Conservation (phyloP, 768 basidiomycete genomes). For the Rhodotorula babjevae region DNA sequence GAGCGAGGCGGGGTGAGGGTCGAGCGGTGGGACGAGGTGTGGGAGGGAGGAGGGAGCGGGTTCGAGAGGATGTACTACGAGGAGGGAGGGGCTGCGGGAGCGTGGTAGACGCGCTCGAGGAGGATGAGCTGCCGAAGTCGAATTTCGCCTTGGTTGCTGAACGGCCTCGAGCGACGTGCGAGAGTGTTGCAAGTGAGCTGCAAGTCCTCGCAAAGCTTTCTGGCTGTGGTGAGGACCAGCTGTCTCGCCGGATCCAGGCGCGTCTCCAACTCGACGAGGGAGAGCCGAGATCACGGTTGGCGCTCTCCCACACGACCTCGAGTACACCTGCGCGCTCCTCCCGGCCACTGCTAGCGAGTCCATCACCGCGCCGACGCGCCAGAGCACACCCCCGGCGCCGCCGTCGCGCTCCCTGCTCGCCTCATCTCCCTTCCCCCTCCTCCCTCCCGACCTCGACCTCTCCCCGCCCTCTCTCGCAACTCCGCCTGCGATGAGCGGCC, state of each 20-base stretch:
- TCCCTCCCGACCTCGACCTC: background rate
- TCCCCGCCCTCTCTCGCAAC: background rate
- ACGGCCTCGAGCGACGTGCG: too few relatives aligned
- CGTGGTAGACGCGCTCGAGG: background rate
- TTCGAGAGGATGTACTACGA: slow-evolving; percentile 35
- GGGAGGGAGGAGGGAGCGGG: slow-evolving; percentile 8
- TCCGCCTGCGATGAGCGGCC: background rate
- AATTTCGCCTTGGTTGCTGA: too few relatives aligned
- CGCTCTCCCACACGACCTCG: too few relatives aligned
- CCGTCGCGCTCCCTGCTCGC: background rate
- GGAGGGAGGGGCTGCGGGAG: slow-evolving; percentile 4
- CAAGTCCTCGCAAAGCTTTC: too few relatives aligned
- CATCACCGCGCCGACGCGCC: background rate
- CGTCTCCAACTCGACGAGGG: too few relatives aligned
- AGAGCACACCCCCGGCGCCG: background rate
- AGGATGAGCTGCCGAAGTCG: too few relatives aligned
- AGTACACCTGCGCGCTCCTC: background rate
- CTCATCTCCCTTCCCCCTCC: background rate
- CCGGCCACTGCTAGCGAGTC: background rate
- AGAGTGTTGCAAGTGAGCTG: too few relatives aligned
- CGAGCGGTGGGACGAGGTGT: slow-evolving; percentile 2
- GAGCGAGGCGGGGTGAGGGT: slow-evolving; percentile 20
- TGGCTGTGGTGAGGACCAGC: too few relatives aligned
- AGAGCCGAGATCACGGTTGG: too few relatives aligned
- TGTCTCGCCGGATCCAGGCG: too few relatives aligned